Conservation (phyloP, 495 filamentous ascomycete genomes). For the Aspergillus baeticus region DNA sequence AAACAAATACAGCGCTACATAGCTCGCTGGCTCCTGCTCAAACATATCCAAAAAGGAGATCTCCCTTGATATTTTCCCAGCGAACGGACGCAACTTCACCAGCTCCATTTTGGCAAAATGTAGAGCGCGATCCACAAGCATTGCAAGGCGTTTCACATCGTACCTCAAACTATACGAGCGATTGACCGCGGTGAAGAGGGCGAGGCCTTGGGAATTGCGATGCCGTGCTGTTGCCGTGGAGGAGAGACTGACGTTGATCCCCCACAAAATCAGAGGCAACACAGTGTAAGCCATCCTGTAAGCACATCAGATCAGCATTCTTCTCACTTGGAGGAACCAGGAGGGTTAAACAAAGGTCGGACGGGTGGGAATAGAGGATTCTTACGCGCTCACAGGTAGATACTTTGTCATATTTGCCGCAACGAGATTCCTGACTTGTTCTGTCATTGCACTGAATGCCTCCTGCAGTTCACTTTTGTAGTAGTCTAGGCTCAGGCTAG, state of each 20-base stretch:
- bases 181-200: background rate
- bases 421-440: background rate
- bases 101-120: background rate
- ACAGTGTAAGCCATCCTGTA: background rate
- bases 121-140: background rate
- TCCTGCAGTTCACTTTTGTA: background rate
- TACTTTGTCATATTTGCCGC: background rate
- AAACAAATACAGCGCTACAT: no score
- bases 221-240: background rate
- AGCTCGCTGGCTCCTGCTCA: no score
- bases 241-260: background rate
- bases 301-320: no score
- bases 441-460: background rate
- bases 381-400: background rate
- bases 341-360: no score
- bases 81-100: background rate
- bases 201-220: background rate
- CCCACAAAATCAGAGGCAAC: background rate
- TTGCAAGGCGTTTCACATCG: background rate
- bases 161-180: background rate
- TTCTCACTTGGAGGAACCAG: no score
- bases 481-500: background rate
- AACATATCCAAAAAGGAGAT: no score
- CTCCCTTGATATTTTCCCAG: no score
- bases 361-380: background rate